Evolutionary conservation across 441 rosid species (phyloP), one percentile per base, ranked within the genome.

Genomic region (Gossypium gossypioides): DNA sequence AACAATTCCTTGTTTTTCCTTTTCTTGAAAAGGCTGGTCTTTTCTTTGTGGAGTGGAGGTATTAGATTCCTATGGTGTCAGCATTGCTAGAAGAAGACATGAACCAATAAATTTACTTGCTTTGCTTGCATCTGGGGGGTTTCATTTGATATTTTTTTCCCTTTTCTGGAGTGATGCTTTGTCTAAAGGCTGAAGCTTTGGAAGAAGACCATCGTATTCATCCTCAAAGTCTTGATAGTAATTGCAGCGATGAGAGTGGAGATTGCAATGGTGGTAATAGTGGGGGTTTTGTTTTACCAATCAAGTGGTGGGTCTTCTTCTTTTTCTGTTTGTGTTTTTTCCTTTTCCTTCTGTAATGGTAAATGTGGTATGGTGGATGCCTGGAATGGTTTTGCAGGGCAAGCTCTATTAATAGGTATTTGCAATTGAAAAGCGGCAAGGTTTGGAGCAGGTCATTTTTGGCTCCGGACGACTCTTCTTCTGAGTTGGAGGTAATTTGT

Each of bases 111-210:
- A 27, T 15, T 72, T 60, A 44, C 27, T 46, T 40, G 29, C 68
- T 59, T 59, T 72, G 46, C 68, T 46, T 68, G 16, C 59, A 56
- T 59, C 74, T 60, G 48, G 58, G 68, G 51, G 32, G 7, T 46
- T 29, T 55, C 32, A 8, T 18, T 46, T 8, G 46, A 15, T 27
- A 13, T 40, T 16, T 24, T 25, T 44, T 12, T 12, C 50, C 13
- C 3, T 27, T 29, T 12, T 24, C 15, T 15, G 40, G 48, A 8
- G 69, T 70, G 71, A 91, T 91, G 97, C 88, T 88, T 78, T 90
- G 97, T 83, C 81, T 88, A 62, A 88, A 86, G 83, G 77, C 94
- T 3, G 90, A 82, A 86, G 86, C 86, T 74, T 81, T 85, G 25
- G 92, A 82, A 48, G 97, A 87, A 72, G 79, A 79, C 25, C 78